Evolutionary conservation across 495 filamentous ascomycete genomes (phyloP), one percentile per base, ranked within the genome.

Genomic region (Tuber umbilicatum): DNA sequence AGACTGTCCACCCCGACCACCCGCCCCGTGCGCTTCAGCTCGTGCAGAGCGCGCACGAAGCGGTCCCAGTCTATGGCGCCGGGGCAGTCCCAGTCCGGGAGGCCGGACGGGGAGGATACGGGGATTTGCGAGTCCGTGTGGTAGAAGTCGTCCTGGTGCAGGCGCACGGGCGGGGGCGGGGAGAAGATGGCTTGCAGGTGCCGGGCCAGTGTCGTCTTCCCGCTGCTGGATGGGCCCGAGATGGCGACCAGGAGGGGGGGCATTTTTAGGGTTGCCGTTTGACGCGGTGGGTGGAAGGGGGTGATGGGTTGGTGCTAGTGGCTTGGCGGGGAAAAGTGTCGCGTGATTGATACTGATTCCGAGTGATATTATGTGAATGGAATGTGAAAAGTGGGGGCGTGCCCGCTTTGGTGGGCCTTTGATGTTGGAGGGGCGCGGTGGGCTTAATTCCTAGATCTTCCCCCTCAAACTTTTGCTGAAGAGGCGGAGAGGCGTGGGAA

Each of bases 131-230:
- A 82, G 80, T 97, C 94, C 2, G 92, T 81, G 50, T 87, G 88
- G 83, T 93, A 98, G 82, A 97, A 98, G 83, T 98, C 94, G 84
- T 98, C 94, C 82, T 95, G 89, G 82, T 97, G 94, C 60, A 97
- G 86, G n/a, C 55, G n/a, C 12, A 2, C 1, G 19, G 81, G 73
- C n/a, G 82, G 74, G 3, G 55, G 55, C 14, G 77, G 75, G 14
- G 89, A 87, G 76, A 96, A 93, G 74, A 94, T 88, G 69, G 88
- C 86, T 71, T 90, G 89, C 14, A 97, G 85, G 16, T 94, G 86
- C 5, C 92, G 86, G 60, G 92, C 89, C 21, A 94, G 85, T 68
- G 92, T 94, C 21, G 92, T 94, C 85, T 94, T 94, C 42, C 93
- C 92, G 81, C 88, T 90, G 27, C 88, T 92, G 27, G 92, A 93